These are phyloP conservation scores for Actinomortierella wolfii DNA, from an alignment of 371 early-diverging fungal species.

Conservation along the genomic window DNA sequence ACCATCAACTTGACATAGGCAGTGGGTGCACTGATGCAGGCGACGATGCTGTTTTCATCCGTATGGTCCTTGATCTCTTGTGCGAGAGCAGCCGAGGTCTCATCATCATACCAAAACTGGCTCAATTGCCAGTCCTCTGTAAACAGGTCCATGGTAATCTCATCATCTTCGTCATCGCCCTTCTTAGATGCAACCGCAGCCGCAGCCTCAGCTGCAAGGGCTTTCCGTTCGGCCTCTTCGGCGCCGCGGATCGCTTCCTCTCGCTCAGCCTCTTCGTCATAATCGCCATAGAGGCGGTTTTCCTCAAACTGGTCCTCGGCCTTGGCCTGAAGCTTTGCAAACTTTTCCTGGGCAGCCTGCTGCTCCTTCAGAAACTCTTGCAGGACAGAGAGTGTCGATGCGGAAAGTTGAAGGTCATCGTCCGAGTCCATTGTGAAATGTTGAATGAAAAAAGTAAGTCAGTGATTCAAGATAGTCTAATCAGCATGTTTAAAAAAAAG, in stretches of 20 bases:
- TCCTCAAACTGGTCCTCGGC: conserved; percentile 55
- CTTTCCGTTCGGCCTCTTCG: no score
- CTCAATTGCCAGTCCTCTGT: conserved; percentile 75
- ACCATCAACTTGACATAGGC: conserved; percentile 67
- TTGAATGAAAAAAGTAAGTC: no score
- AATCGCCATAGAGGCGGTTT: no score
- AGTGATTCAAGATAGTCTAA: no score
- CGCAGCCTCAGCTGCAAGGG: no score
- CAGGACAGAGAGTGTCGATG: conserved; percentile 58
- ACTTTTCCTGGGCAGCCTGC: conserved; percentile 54
- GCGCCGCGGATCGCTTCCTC: no score
- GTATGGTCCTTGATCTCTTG: conserved; percentile 56
- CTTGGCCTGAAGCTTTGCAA: conserved; percentile 56
- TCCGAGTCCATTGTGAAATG: conserved; percentile 15
- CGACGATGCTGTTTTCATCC: conserved; percentile 50
- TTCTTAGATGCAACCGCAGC: no score
- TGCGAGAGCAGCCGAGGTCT: conserved; percentile 58
- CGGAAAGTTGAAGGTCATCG: conserved; percentile 50
- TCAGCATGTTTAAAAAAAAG: no score
- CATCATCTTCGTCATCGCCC: conserved; percentile 17
- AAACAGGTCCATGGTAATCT: conserved; percentile 61
- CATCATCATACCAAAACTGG: conserved; percentile 74
- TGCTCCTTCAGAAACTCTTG: conserved; percentile 68
- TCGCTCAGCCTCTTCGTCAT: no score
- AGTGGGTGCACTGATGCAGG: conserved; percentile 67